phyloP scores from a whole-genome alignment of 805 yeast species.

The Kuraishia cidri region DNA sequence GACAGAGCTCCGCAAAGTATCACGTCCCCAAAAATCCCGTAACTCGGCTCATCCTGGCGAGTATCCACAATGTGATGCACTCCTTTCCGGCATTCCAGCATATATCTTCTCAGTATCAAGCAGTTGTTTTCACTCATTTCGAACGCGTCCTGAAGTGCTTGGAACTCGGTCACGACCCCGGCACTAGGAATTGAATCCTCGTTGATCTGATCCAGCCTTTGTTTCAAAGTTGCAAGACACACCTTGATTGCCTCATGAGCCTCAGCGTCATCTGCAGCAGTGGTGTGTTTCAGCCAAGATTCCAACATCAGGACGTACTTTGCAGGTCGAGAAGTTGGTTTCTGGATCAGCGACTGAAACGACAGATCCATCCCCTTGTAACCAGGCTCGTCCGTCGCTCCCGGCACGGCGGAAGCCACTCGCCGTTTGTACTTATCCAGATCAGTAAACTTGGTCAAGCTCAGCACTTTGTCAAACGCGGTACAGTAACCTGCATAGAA shows the following conservation, averaged over 20 bases:
- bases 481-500: slow-evolving; percentile 25
- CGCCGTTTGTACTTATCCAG: too few relatives aligned
- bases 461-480: slow-evolving; percentile 21
- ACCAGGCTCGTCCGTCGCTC: slow-evolving; percentile 32
- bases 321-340: slow-evolving; percentile 40
- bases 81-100: too few relatives aligned
- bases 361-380: slow-evolving; percentile 41
- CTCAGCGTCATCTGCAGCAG: slow-evolving; percentile 9
- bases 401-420: too few relatives aligned
- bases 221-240: neutral
- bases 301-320: slow-evolving; percentile 45
- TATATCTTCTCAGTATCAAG: too few relatives aligned
- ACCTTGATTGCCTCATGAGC: slow-evolving; percentile 7
- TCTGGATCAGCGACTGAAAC: slow-evolving; percentile 41
- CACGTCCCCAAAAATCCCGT: slow-evolving; percentile 38
- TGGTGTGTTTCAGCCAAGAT: slow-evolving; percentile 22
- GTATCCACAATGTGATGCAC: too few relatives aligned
- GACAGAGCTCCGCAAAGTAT: slow-evolving; percentile 32
- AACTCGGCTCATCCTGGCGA: too few relatives aligned
- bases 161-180: too few relatives aligned
- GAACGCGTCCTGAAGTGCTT: too few relatives aligned
- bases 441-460: slow-evolving; percentile 23
- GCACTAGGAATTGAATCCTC: too few relatives aligned
- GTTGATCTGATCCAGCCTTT: slow-evolving; percentile 8
- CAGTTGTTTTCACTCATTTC: too few relatives aligned